A percentile compares a stretch with the other conserved stretches of the same genome.
phyloP scores from a whole-genome alignment of 2,329 filamentous ascomycete species.

The Aspergillus latus region DNA sequence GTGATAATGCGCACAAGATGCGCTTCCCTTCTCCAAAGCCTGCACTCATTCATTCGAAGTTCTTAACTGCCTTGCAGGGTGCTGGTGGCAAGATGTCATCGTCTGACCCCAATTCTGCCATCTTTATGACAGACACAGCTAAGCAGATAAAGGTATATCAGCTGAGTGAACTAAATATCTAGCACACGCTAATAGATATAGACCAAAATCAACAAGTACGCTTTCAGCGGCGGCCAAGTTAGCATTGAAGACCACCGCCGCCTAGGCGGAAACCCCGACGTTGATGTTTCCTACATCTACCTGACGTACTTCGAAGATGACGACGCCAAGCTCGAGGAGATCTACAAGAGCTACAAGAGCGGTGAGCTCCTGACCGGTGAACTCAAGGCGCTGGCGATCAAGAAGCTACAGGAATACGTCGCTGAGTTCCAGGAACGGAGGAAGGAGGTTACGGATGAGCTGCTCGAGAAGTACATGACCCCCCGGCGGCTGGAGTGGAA shows the following conservation, averaged over 20 bases:
- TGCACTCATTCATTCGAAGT: conserved; percentile 79
- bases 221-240: conserved; percentile 89
- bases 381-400: conserved; percentile 79
- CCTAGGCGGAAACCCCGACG: conserved; percentile 78
- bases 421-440: conserved; percentile 76
- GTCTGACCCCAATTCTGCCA: conserved; percentile 58
- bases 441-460: conserved; percentile 71
- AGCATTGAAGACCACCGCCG: conserved; percentile 77
- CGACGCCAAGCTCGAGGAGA: conserved; percentile 62
- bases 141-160: conserved; percentile 66
- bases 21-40: conserved; percentile 68
- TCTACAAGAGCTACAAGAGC: conserved; percentile 59
- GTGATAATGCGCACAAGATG: conserved; percentile 75
- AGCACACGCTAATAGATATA: conserved; percentile 2
- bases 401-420: conserved; percentile 73
- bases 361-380: conserved; percentile 84
- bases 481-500: conserved; percentile 54
- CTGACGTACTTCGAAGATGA: conserved; percentile 88
- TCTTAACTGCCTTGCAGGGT: conserved; percentile 86
- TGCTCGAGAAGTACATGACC: conserved; percentile 71
- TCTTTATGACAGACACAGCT: conserved; percentile 84
- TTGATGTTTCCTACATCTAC: conserved; percentile 88
- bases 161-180: neutral
- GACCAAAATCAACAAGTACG: conserved; percentile 87
- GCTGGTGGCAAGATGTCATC: conserved; percentile 80